Conservation (phyloP, 164 flowering plant genomes). For the Vitis amurensis region DNA sequence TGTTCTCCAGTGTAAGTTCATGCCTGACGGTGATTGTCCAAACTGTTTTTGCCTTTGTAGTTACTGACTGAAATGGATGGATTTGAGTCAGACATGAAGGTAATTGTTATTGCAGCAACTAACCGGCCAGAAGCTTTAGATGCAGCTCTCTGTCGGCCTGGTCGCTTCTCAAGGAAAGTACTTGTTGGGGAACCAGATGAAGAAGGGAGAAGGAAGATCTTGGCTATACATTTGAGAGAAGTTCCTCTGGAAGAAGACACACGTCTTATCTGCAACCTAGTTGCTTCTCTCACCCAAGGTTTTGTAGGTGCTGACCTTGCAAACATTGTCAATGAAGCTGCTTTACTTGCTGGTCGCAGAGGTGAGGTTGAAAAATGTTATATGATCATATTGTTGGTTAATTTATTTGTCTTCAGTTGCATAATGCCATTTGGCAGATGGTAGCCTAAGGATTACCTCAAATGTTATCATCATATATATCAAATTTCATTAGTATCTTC, state of each 20-base stretch:
- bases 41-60: conserved; percentile 40
- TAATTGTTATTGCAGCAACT: conserved; percentile 91
- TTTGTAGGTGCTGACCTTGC: conserved; percentile 99
- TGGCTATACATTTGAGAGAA: conserved; percentile 86
- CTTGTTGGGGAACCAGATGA: conserved; percentile 92
- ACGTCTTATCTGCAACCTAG: conserved; percentile 62
- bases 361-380: conserved; percentile 42
- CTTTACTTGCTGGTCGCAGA: conserved; percentile 96
- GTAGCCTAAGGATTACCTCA: too few species aligned
- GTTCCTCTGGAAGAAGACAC: conserved; percentile 87
- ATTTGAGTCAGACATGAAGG: conserved; percentile 86
- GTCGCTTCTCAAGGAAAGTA: conserved; percentile 96
- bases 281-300: conserved; percentile 89
- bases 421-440: too few species aligned
- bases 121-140: conserved; percentile 96
- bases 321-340: conserved; percentile 91
- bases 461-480: too few species aligned
- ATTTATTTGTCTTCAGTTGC: too few species aligned
- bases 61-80: conserved; percentile 99
- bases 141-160: conserved; percentile 94
- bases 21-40: neutral
- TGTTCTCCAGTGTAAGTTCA: neutral
- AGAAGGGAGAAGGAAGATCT: conserved; percentile 79
- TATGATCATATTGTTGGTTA: neutral
- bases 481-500: too few species aligned